phyloP scores from a whole-genome alignment of 352 stramenopile genomes.

The Phytophthora colocasiae region DNA sequence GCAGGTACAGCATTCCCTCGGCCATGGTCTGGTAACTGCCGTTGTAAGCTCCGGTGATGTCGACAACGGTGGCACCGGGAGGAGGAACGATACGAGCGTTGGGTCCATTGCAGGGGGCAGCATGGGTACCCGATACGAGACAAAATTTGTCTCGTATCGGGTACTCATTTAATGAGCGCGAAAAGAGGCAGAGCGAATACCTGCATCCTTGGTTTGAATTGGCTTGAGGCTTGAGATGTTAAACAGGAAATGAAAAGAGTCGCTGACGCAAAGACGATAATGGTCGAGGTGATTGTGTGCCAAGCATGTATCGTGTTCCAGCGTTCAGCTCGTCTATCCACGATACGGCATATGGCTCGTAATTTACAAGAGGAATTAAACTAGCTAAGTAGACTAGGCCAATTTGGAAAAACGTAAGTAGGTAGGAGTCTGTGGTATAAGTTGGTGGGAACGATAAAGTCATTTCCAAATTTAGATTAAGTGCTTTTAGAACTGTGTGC shows the following conservation, averaged over 20 bases:
- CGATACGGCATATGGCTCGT: not conserved
- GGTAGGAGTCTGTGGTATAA: too few relatives aligned
- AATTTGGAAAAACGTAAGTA: too few relatives aligned
- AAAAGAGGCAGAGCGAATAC: not conserved
- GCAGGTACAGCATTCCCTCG: conserved; percentile 1
- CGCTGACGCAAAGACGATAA: not conserved
- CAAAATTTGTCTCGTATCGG: too few relatives aligned
- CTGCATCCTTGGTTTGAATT: not conserved
- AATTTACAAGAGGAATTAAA: too few relatives aligned
- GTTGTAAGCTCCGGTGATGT: conserved; percentile 5
- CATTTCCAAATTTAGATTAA: too few relatives aligned
- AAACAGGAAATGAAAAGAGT: conserved; percentile 8
- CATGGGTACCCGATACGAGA: not conserved
- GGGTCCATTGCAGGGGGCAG: conserved; percentile 6
- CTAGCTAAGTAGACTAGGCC: too few relatives aligned
- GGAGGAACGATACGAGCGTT: conserved; percentile 10
- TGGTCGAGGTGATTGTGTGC: not conserved
- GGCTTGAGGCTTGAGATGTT: not conserved
- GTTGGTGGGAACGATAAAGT: too few relatives aligned
- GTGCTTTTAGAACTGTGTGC: too few relatives aligned
- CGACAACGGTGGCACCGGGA: conserved; percentile 14
- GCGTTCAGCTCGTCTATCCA: not conserved
- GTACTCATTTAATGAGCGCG: too few relatives aligned
- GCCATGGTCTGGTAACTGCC: conserved; percentile 14
- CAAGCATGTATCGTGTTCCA: not conserved